Base-by-base conservation (phyloP, 164 flowering plant species). In the Aristolochia contorta region DNA sequence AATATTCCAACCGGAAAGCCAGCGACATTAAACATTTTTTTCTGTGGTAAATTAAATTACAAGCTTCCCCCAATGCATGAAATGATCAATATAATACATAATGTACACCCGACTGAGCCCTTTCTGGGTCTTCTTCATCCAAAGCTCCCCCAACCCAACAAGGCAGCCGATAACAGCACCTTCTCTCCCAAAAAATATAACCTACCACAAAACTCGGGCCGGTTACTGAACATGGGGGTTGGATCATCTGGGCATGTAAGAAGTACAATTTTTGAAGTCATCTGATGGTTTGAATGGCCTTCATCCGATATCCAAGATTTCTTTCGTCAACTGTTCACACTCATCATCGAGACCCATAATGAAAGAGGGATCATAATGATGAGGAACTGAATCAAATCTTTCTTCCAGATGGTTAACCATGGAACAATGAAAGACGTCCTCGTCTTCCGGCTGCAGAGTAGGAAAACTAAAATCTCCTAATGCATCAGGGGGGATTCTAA, bases 281-380 rank as follows among this genome's bases (percentile, higher is more conserved):
- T 20, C 22, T 3, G 16, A 27, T 27, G 30, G 3, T 27, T 2
- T 2, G 30, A 27, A 27, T 27, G 21, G 16, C 14, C 22, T 21
- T 72, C 58, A 62, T 62, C 58, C 58, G 63, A 85, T 74, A 58
- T 82, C 91, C 9, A 62, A 70, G 67, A 58, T 60, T 16, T 58
- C 61, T 16, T 79, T 83, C 6, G 65, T 67, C 21, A 75, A 69
- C 46, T 48, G 47, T 55, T 69, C 66, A 55, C 54, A 77, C 67
- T 83, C 85, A 56, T 82, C 86, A 37, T 37, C 43, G 2, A 83
- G 85, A 57, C 66, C 84, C 0, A 69, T 66, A 33, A 77, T 59
- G 8, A 82, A 45, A 43, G 65, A 68, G 23, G 80, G 77, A 47
- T 55, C 63, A 70, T 76, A 80, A 9, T 64, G 16, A 68, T 76